phyloP scores from a whole-genome alignment of 106 monocot genomes.

The Agapanthus africanus region DNA sequence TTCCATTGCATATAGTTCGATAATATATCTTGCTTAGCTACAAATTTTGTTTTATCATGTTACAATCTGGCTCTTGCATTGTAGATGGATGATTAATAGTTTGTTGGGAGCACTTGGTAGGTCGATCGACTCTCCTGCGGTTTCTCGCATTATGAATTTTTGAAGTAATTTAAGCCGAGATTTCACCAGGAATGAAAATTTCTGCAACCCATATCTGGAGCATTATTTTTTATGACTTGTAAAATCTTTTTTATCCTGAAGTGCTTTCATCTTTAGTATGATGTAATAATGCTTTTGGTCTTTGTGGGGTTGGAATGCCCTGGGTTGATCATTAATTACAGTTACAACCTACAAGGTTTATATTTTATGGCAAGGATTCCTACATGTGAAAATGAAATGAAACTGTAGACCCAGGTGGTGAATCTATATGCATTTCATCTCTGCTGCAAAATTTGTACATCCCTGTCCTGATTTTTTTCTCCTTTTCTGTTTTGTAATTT shows the following conservation, averaged over 20 bases:
- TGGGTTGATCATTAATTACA: neutral
- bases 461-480: too few species aligned
- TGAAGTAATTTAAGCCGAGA: neutral
- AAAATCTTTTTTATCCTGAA: neutral
- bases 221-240: neutral
- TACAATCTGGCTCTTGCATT: slow-evolving; percentile 2
- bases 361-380: too few species aligned
- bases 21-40: slow-evolving; percentile 2
- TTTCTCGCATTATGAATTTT: neutral
- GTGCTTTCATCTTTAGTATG: neutral
- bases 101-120: neutral
- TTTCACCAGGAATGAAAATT: neutral
- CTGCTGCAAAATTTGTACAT: too few species aligned
- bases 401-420: too few species aligned
- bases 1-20: neutral
- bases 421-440: too few species aligned
- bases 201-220: neutral
- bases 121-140: neutral
- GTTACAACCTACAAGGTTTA: too few species aligned
- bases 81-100: slow-evolving; percentile 9
- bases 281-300: neutral
- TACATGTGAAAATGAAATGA: too few species aligned
- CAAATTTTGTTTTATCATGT: slow-evolving; percentile 3
- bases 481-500: too few species aligned
- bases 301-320: neutral